Percentiles rank a stretch among this genome's conserved stretches.
Conservation (phyloP, 495 filamentous ascomycete species). For the Aspergillus bertholletiae region DNA sequence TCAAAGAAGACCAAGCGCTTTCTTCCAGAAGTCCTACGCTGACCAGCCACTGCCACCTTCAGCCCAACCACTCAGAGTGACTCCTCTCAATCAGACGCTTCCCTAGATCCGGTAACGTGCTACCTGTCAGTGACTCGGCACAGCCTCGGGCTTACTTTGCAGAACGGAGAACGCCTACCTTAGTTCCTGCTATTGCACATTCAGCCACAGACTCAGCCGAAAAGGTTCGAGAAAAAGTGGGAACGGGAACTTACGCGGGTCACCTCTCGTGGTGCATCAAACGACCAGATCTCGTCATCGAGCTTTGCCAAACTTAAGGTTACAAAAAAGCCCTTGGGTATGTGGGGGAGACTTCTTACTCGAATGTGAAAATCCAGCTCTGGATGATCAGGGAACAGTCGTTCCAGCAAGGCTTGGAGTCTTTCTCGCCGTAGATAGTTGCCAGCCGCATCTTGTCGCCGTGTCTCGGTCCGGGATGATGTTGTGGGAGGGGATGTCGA, state of each 20-base stretch:
- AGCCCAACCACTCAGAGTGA: background rate
- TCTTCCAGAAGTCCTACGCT: background rate
- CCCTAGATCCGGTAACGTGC: background rate
- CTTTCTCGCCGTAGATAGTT: constrained; percentile 29
- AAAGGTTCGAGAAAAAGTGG: background rate
- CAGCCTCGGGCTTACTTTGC: constrained; percentile 9
- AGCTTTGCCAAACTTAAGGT: constrained; percentile 13
- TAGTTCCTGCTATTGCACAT: constrained; percentile 19
- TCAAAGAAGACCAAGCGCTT: background rate
- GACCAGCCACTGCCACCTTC: background rate
- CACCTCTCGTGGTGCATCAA: constrained; percentile 28
- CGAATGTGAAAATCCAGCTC: constrained; percentile 31
- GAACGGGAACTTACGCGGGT: constrained; percentile 19
- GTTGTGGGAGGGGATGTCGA: background rate
- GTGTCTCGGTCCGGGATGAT: background rate
- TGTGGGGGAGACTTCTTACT: background rate
- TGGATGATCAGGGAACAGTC: constrained; percentile 28
- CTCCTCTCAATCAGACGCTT: background rate
- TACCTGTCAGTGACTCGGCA: constrained; percentile 11
- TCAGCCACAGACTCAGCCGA: constrained; percentile 1
- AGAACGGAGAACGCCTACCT: constrained; percentile 16
- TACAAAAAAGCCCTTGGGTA: background rate
- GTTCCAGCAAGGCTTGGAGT: constrained; percentile 29
- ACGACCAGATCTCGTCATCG: constrained; percentile 32
- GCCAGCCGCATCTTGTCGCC: constrained; percentile 3